Evolutionary conservation across 768 basidiomycete species (phyloP).

Genomic region (Suillus clintonianus): DNA sequence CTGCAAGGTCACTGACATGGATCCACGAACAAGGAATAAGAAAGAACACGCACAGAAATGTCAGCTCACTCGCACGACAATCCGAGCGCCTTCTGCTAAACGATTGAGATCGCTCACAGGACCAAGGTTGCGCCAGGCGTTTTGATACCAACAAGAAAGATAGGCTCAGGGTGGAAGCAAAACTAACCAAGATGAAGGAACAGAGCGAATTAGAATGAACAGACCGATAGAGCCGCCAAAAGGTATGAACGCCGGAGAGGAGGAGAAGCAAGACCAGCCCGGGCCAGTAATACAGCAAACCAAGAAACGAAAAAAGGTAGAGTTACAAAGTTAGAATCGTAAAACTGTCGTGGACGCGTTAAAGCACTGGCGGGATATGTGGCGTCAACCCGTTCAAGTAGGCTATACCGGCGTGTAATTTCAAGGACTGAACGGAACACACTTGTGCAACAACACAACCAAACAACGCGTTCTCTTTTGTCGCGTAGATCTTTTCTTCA

Average conservation of each 20-base stretch:
- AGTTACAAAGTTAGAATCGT: conserved; percentile 27
- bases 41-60: background rate
- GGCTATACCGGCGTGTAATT: conserved; percentile 3
- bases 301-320: background rate
- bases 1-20: background rate
- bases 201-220: conserved; percentile 6
- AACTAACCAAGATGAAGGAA: background rate
- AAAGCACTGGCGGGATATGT: conserved; percentile 12
- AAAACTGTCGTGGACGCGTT: conserved; percentile 29
- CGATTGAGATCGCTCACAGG: background rate
- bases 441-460: conserved; percentile 18
- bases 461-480: conserved; percentile 19
- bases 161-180: conserved; percentile 12
- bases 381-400: conserved; percentile 20
- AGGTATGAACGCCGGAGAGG: conserved; percentile 1
- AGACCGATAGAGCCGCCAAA: conserved; percentile 1
- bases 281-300: conserved; percentile 6
- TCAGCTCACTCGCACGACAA: background rate
- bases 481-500: background rate
- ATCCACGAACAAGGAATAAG: background rate
- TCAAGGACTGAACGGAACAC: conserved; percentile 3
- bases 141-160: background rate
- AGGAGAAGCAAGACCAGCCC: background rate
- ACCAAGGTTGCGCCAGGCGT: background rate
- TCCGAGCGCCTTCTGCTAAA: background rate